These are phyloP conservation scores for Theileria equi DNA, from an alignment of 169 alveolate genomes.

Conservation along the genomic window DNA sequence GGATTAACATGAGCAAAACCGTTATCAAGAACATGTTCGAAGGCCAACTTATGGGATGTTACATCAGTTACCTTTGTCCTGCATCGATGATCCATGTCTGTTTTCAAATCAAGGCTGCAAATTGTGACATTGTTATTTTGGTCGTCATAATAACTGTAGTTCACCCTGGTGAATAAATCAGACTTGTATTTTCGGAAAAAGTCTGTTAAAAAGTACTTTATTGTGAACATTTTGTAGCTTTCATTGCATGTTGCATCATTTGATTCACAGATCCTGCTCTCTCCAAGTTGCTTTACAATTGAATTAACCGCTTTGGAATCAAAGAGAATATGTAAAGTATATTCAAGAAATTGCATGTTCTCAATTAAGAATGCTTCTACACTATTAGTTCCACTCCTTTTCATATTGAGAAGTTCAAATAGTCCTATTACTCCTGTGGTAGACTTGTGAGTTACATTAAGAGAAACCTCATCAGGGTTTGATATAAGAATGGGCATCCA, in stretches of 20 bases:
- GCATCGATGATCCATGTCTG: not conserved
- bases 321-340: constrained; percentile 35
- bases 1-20: constrained; percentile 5
- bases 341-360: constrained; percentile 27
- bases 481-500: constrained; percentile 21
- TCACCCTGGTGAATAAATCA: not conserved
- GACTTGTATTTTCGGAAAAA: not conserved
- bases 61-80: not conserved
- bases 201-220: constrained; percentile 6
- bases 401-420: constrained; percentile 3
- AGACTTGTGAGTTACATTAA: not conserved
- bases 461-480: not conserved
- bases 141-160: not conserved
- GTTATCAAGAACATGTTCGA: constrained; percentile 12
- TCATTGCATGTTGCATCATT: constrained; percentile 11
- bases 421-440: constrained; percentile 6
- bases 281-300: constrained; percentile 8
- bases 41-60: not conserved
- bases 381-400: not conserved
- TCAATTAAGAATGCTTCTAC: not conserved
- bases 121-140: not conserved
- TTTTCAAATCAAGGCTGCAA: no score
- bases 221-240: not conserved
- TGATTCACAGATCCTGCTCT: not conserved
- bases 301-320: constrained; percentile 16